phyloP scores from a whole-genome alignment of 306 rosid species.

The Begonia loranthoides region DNA sequence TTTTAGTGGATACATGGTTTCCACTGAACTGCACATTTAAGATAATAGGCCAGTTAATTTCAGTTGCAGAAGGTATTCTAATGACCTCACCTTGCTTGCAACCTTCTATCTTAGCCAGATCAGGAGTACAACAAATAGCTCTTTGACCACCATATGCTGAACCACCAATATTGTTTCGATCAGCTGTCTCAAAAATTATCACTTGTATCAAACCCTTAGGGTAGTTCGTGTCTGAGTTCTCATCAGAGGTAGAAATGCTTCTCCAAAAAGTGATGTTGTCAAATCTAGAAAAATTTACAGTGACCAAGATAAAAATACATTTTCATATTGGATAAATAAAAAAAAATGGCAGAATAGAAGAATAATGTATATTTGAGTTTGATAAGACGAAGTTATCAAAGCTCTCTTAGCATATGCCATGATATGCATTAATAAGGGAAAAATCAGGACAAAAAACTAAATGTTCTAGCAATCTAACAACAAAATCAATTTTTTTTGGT shows the following conservation, averaged over 20 bases:
- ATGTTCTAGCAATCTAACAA: too few relatives aligned
- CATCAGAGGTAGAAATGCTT: slow-evolving; percentile 37
- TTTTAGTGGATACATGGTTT: slow-evolving; percentile 17
- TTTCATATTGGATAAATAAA: neutral
- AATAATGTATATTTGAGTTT: neutral
- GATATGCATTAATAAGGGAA: too few relatives aligned
- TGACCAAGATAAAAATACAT: slow-evolving; percentile 11
- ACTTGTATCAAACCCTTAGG: slow-evolving; percentile 45
- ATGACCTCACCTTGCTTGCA: slow-evolving; percentile 93
- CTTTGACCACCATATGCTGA: slow-evolving; percentile 97
- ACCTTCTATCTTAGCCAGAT: slow-evolving; percentile 81
- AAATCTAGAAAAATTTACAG: slow-evolving; percentile 35
- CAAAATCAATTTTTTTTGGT: too few relatives aligned
- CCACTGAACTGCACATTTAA: slow-evolving; percentile 39
- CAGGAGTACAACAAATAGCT: slow-evolving; percentile 85
- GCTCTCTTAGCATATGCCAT: too few relatives aligned
- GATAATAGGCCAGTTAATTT: slow-evolving; percentile 68
- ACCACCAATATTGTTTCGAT: slow-evolving; percentile 85
- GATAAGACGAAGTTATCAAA: too few relatives aligned
- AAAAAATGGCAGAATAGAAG: neutral
- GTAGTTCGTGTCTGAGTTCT: slow-evolving; percentile 28
- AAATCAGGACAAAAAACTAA: too few relatives aligned
- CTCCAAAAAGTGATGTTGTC: slow-evolving; percentile 73
- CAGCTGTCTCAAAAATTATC: slow-evolving; percentile 84
- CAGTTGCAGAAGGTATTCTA: slow-evolving; percentile 61